A percentile compares a stretch with the other conserved stretches of the same genome.
Conservation (phyloP, 2,329 filamentous ascomycete genomes). For the Xylaria digitata region DNA sequence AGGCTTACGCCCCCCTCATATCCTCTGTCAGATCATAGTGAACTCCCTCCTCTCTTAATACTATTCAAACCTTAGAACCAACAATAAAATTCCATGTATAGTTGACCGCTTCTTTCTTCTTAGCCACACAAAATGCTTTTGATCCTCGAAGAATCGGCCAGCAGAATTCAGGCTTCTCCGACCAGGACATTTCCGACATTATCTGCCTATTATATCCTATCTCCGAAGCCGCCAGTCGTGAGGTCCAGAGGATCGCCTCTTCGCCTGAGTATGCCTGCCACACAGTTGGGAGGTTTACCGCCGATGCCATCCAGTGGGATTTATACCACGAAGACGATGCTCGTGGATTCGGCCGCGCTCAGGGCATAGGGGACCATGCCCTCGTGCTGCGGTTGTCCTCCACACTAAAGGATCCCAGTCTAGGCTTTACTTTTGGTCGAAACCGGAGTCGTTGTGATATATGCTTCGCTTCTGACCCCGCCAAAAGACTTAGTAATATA, state of each 20-base stretch:
- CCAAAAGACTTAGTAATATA: conserved; percentile 86
- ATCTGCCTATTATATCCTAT: conserved; percentile 88
- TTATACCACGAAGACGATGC: conserved; percentile 63
- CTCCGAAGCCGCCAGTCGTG: conserved; percentile 76
- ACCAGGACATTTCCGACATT: conserved; percentile 87
- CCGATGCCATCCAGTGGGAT: conserved; percentile 63
- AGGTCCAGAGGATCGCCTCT: conserved; percentile 67
- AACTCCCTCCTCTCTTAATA: neutral
- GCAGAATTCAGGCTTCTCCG: conserved; percentile 83
- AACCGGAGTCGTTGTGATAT: conserved; percentile 79
- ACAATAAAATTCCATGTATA: neutral
- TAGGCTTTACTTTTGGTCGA: conserved; percentile 89
- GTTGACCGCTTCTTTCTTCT: conserved; percentile 45
- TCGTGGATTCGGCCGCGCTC: conserved; percentile 62
- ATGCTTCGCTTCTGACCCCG: conserved; percentile 72
- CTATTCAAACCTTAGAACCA: neutral
- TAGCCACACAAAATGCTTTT: conserved; percentile 81
- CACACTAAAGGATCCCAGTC: conserved; percentile 70
- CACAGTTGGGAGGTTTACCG: conserved; percentile 61
- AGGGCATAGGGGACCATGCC: conserved; percentile 69
- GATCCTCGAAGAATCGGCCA: conserved; percentile 83
- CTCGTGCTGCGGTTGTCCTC: conserved; percentile 86
- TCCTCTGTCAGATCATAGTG: neutral
- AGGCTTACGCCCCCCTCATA: conserved; percentile 24
- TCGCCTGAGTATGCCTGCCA: conserved; percentile 58